Evolutionary conservation across 257 asterid genomes (phyloP).

Genomic region (Ballota nigra): DNA sequence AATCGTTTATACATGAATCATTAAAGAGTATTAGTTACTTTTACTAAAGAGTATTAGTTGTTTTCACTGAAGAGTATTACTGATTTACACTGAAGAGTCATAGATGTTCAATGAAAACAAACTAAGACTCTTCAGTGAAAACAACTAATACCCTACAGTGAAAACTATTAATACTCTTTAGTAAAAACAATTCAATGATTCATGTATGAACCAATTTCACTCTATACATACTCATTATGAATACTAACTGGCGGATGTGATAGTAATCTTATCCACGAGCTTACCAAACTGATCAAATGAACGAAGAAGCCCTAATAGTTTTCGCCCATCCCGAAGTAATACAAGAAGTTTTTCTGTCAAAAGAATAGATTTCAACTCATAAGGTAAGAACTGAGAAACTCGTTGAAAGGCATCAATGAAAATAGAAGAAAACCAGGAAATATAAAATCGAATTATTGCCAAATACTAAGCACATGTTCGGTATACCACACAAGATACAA

Average conservation of each 20-base stretch:
- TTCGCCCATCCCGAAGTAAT: conserved; percentile 70
- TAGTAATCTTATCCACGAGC: background rate
- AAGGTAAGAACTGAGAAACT: conserved; percentile 9
- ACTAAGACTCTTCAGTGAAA: too few species aligned
- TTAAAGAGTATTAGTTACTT: too few species aligned
- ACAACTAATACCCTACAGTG: too few species aligned
- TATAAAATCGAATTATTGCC: background rate
- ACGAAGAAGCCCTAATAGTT: conserved; percentile 68
- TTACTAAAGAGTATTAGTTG: too few species aligned
- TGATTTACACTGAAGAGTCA: too few species aligned
- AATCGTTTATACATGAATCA: too few species aligned
- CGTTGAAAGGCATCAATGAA: background rate
- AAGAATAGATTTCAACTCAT: background rate
- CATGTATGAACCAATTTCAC: too few species aligned
- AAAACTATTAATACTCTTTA: too few species aligned
- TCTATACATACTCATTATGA: too few species aligned
- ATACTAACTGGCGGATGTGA: background rate
- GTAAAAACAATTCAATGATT: too few species aligned
- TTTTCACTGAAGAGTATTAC: too few species aligned
- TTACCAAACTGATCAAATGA: conserved; percentile 84
- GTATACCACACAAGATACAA: background rate
- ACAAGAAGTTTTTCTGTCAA: conserved; percentile 65
- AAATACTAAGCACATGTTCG: background rate
- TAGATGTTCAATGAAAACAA: too few species aligned
- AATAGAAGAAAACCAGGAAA: background rate